A percentile compares a stretch with the other conserved stretches of the same genome.
Evolutionary conservation across 2,329 filamentous ascomycete species (phyloP).

Genomic region (Botryotinia globosa): DNA sequence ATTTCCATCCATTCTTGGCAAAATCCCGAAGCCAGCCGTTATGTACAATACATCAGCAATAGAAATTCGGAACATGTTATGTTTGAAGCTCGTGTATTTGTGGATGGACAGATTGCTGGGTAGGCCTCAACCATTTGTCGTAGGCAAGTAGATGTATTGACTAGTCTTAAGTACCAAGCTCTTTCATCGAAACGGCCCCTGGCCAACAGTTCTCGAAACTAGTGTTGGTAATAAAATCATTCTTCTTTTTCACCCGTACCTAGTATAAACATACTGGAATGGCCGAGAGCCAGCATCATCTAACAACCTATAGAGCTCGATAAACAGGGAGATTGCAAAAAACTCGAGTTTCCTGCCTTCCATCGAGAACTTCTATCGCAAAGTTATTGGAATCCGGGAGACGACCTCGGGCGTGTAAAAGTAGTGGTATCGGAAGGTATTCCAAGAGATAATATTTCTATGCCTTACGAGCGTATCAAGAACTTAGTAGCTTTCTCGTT

Average conservation of each 20-base stretch:
- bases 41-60: constrained; percentile 52
- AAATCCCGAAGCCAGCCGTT: constrained; percentile 56
- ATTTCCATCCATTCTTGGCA: constrained; percentile 76
- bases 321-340: constrained; percentile 52
- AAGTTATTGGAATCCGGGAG: constrained; percentile 67
- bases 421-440: constrained; percentile 74
- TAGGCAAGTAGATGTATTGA: not conserved
- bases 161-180: constrained; percentile 42
- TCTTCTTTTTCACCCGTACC: not conserved
- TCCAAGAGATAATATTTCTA: constrained; percentile 47
- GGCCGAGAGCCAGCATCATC: not conserved
- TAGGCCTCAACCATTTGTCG: constrained; percentile 38
- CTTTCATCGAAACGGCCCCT: constrained; percentile 49
- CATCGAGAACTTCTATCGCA: constrained; percentile 66
- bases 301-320: constrained; percentile 32
- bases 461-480: constrained; percentile 63
- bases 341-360: constrained; percentile 71
- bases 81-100: constrained; percentile 64
- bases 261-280: not conserved
- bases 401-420: constrained; percentile 72
- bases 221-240: constrained; percentile 44
- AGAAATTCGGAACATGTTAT: constrained; percentile 54
- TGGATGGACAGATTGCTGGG: constrained; percentile 66
- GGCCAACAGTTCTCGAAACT: constrained; percentile 48
- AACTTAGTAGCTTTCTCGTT: constrained; percentile 79